A percentile compares a stretch with the other conserved stretches of the same genome.
These are phyloP conservation scores for Mycena albidolilacea DNA, from an alignment of 768 basidiomycete species.

Conservation along the genomic window DNA sequence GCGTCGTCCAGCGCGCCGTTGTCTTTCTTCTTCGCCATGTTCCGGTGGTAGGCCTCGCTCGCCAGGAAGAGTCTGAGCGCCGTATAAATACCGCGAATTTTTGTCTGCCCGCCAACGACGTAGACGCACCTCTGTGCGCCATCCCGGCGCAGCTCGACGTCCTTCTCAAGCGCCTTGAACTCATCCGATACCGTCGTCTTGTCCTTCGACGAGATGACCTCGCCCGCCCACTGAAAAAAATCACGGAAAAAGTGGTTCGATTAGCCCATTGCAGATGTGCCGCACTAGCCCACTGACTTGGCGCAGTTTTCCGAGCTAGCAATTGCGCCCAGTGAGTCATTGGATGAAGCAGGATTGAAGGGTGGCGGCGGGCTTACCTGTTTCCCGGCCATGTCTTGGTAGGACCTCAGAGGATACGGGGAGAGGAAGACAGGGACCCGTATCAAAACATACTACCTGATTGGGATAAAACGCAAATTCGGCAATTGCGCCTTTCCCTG, in stretches of 20 bases:
- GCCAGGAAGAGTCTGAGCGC: slow-evolving; percentile 74
- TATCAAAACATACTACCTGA: neutral
- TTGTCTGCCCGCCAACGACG: neutral
- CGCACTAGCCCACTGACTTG: slow-evolving; percentile 66
- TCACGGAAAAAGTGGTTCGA: slow-evolving; percentile 49
- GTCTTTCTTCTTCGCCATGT: slow-evolving; percentile 83
- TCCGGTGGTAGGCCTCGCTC: slow-evolving; percentile 79
- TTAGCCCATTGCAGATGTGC: slow-evolving; percentile 37
- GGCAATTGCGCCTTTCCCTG: slow-evolving; percentile 65
- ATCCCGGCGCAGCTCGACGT: slow-evolving; percentile 84
- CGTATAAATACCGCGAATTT: slow-evolving; percentile 3
- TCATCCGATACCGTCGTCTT: slow-evolving; percentile 86
- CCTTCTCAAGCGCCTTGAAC: slow-evolving; percentile 85
- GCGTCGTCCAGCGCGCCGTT: slow-evolving; percentile 72
- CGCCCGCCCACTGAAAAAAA: slow-evolving; percentile 83
- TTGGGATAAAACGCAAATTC: neutral
- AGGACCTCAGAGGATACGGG: neutral
- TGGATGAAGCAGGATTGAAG: neutral
- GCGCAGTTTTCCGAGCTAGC: slow-evolving; percentile 81
- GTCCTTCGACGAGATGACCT: slow-evolving; percentile 88
- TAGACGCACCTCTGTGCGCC: slow-evolving; percentile 77
- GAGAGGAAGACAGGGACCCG: slow-evolving; percentile 1
- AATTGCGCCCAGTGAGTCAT: neutral
- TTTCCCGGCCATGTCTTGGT: slow-evolving; percentile 32
- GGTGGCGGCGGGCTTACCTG: slow-evolving; percentile 21